Conservation (phyloP, 2,329 filamentous ascomycete species). For the Phyllosticta citribraziliensis region DNA sequence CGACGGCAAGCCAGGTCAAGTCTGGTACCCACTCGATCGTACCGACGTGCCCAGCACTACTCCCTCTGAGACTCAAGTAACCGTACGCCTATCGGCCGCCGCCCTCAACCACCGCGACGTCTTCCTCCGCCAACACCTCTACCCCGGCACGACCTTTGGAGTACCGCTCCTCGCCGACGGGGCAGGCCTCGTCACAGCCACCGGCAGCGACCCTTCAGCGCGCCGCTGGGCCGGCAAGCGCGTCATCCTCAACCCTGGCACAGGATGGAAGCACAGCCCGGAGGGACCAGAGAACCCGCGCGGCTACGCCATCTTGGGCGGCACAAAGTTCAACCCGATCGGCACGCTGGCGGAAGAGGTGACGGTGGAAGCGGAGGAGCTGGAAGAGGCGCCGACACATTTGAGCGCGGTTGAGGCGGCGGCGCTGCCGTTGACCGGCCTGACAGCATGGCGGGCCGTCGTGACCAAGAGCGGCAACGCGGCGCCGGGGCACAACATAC, state of each 20-base stretch:
- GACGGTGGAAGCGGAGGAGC: constrained; percentile 57
- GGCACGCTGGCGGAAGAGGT: constrained; percentile 71
- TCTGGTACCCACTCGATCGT: constrained; percentile 60
- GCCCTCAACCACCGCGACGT: constrained; percentile 93
- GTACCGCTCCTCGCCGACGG: constrained; percentile 76
- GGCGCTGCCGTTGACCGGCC: constrained; percentile 70
- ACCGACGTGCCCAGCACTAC: constrained; percentile 20
- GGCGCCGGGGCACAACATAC: constrained; percentile 57
- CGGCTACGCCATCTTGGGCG: constrained; percentile 58
- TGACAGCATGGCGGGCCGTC: constrained; percentile 82
- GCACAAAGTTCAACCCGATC: constrained; percentile 51
- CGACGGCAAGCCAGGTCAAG: constrained; percentile 76
- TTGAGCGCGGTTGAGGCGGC: constrained; percentile 66
- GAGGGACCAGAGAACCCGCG: constrained; percentile 60
- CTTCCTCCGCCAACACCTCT: constrained; percentile 86
- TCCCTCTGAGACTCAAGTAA: constrained; percentile 47
- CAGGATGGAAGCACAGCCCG: constrained; percentile 63
- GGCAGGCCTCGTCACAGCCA: constrained; percentile 59
- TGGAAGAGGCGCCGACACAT: constrained; percentile 68
- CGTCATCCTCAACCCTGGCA: constrained; percentile 69
- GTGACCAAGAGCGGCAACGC: constrained; percentile 65
- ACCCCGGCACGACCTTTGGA: constrained; percentile 73
- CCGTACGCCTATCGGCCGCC: constrained; percentile 65
- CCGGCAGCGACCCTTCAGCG: constrained; percentile 48
- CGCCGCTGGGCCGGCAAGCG: constrained; percentile 51